Evolutionary conservation across 176 grass and related monocot genomes (phyloP), one percentile per base, ranked within the genome.

Genomic region (Avena eriantha): DNA sequence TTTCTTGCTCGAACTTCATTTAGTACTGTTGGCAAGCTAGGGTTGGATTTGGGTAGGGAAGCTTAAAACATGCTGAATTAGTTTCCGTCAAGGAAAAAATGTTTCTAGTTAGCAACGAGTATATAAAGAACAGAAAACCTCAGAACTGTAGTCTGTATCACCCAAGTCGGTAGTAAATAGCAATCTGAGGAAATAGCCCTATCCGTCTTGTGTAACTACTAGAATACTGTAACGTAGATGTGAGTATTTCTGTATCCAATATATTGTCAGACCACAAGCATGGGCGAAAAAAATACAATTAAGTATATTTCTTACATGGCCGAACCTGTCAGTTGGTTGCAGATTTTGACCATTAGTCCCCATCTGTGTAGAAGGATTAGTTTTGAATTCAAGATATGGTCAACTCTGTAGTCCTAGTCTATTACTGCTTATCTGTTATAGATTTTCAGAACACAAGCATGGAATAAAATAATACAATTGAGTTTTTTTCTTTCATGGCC

Each of bases 311-410:
- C 34, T 8, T 16, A 76, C 3, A 69, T 69, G 80, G 6, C 29
- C 18, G 49, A 69, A 23, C 45, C 19, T 69, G 3, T 19, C 80
- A 82, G 64, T 12, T 2, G 13, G 29, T 68, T 39, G 3, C 21
- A 17, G 18, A 54, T 82, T 82, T 82, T 69, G 80, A 81, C 79
- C 24, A 68, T 49, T 68, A 64, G 57, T 8, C 31, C 33, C 10
- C 48, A 75, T 41, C 15, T 68, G 24, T 77, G 11, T 50, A 39
- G 53, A 72, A 78, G 21, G 63, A 21, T 55, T 72, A 77, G 8
- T 86, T 49, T 24, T 51, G 45, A 59, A 69, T 87, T 87, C 21
- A 13, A 70, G 69, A 23, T 70, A 36, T 78, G 43, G 69, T 81
- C 69, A 69, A 10, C 69, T 51, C 5, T 75, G 50, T 80, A 23